Base-by-base conservation (phyloP, 2,329 filamentous ascomycete genomes). In the Sclerotiophoma versabilis region DNA sequence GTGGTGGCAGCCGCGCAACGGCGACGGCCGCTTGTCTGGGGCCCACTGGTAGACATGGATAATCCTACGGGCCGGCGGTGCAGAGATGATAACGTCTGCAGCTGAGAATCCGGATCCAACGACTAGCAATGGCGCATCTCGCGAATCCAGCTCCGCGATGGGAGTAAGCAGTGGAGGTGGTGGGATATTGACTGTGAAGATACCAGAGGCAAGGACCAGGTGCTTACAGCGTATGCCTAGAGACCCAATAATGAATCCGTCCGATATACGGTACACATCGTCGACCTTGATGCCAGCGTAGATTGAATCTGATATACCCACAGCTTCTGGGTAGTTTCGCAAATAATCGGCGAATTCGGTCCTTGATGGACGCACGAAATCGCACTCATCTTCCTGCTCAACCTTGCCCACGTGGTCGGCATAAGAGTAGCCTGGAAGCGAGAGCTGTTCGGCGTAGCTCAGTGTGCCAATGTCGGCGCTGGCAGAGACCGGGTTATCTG, bases 41-140 rank as follows among this genome's bases (percentile, higher is more conserved):
- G 79, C 76, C 84, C 84, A 87, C 65, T 82, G 82, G 68, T 81
- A 87, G 46, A 86, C 67, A 61, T 87, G 84, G n/a, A 87, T 70
- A 36, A 87, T 80, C 47, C 77, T 81, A 39, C 81, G 80, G n/a
- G 73, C 63, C 12, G 75, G 68, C 23, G 79, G 74, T 17, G 81
- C 76, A 5, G 83, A 85, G 32, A 86, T 81, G 43, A 87, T 86
- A 3, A 82, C 76, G 71, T 87, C 84, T 22, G 84, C 84, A 2
- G 84, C 84, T 2, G 83, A 84, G 68, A 87, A 87, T 0, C 84
- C 84, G 8, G 84, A 86, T 5, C 84, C 84, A 42, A 87, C 76
- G 5, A 87, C 80, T 4, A 87, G 76, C 1, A 86, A 64, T 0
- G 83, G 81, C 3, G 69, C 60, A 1, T 70, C 47, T 1, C 42